Base-by-base conservation (phyloP, 2,329 filamentous ascomycete genomes). In the Diaporthe nobilis region DNA sequence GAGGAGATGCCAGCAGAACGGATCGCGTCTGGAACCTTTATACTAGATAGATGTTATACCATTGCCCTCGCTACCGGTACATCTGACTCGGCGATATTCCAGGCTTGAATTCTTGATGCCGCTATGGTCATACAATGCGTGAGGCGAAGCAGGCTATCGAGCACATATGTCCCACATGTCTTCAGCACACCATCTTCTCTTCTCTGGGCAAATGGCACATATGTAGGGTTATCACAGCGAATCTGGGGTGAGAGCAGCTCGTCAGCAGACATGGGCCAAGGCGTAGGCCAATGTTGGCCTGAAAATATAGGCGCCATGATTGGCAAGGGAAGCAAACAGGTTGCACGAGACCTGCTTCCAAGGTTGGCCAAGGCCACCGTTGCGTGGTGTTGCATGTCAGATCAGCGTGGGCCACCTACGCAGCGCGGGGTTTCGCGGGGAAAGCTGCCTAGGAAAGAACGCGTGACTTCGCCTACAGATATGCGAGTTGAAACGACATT, bases 231-330 rank as follows among this genome's bases (percentile, higher is more conserved):
- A 65, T 44, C 60, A 47, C 60, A 31, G 60, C 60, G 60, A 65
- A 65, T 65, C 60, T 31, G 60, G n/a, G 60, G 60, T 31, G 42
- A 47, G 60, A 65, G 60, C 13, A 47, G 60, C 60, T 47, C 47
- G 60, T 65, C 60, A 65, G 60, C 60, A 65, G 60, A 65, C 60
- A 47, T 31, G 8, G 17, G 60, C 60, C 60, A 63, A 63, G 60
- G 60, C n/a, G n/a, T 47, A 63, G 39, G 25, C 28, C 39, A 47
- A 28, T 39, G 53, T 57, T 34, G 53, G 28, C 53, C 53, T 57
- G 15, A 57, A 34, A 57, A 22, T 57, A 57, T 34, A 34, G n/a
- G 44, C n/a, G 15, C 60, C 60, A 63, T 63, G 60, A 63, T 63
- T 63, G 60, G 60, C n/a, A 47, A 44, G 60, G 39, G n/a, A 31